Base-by-base conservation (phyloP, 495 filamentous ascomycete genomes). In the Penicillium longicatenatum region DNA sequence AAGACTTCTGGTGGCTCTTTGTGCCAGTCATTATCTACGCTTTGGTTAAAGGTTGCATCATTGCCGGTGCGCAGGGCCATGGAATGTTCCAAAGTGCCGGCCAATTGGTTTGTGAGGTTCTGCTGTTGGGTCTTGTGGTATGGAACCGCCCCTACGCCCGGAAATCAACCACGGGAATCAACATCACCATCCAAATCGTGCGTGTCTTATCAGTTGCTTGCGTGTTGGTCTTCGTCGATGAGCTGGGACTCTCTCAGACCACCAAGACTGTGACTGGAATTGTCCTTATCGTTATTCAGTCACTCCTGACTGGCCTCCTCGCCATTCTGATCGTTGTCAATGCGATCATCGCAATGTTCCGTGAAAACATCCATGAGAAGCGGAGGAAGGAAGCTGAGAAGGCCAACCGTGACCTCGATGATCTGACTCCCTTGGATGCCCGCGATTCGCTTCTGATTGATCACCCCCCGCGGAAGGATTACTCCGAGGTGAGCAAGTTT, bases 1-100 rank as follows among this genome's bases (percentile, higher is more conserved):
- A 86, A 66, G 86, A 88, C 61, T 95, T 91, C 75, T 98, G 93
- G 93, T 97, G 93, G 92, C 69, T 97, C 9, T 98, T 98, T 70
- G 82, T 98, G 12, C 94, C 94, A 7, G 79, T 82, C 45, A 96
- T 98, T 72, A 49, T 94, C 52, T 98, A 98, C 79, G 90, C 93
- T 80, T 93, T 98, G 65, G 88, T 84, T 63, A 95, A 92, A 73
- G 92, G 92, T 45, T 89, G 85, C 43, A 86, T 95, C 48, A 86
- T 98, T 60, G 94, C 94, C 31, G 92, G 85, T 43, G 91, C 84
- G 16, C 86, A 97, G 61, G 94, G 93, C 10, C 86, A 96, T 66
- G 94, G 94, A 14, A 80, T 97, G 65, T 70, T 82, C 1, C 94
- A 98, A 69, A 86, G 88, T 22, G 77, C 83, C 42, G 88, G 86